Base-by-base conservation (phyloP, 176 grass and related monocot species). In the Rhynchospora tenuis region DNA sequence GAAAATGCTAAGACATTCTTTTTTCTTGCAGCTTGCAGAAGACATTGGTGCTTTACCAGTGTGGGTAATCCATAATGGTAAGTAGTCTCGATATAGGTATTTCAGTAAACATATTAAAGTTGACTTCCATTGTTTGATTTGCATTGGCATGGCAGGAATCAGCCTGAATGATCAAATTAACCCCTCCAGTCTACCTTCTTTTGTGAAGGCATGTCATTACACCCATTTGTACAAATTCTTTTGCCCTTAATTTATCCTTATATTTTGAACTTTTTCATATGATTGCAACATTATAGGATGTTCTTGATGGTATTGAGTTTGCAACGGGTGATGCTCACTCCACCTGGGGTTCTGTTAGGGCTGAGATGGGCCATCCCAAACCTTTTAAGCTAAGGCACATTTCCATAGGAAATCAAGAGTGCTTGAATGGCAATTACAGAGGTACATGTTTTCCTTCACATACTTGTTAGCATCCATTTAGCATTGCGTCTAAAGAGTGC, bases 11-110 rank as follows among this genome's bases (percentile, higher is more conserved):
- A 72, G 65, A 71, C 80, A 91, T 64, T 73, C 46, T 91, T 84
- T 12, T 26, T 82, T 83, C 12, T 69, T 83, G 52, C 88, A 95
- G 95, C 81, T 98, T 81, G 87, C 95, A 91, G 95, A 98, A 81
- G 95, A 98, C 73, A 73, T 98, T 48, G 92, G 83, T 60, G 92
- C 95, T 81, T 87, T 69, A 78, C 92, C 92, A 22, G 84, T 98
- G 79, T 98, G 95, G 95, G 95, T 93, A 80, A 82, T 95, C 44
- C 92, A 98, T 87, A 90, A 89, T 65, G 95, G 95, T 91, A 89
- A 24, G 3, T 52, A 59, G 75, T 87, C 45, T 81, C n/a, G 61
- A 45, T 66, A 83, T 20, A 60, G 42, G 9, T 73, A 46, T 42
- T 23, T 52, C 42, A 20, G 29, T 60, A 59, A 50, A 76, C 48